Conservation (phyloP, 1,284 basidiomycete genomes). For the Trametes sp. region DNA sequence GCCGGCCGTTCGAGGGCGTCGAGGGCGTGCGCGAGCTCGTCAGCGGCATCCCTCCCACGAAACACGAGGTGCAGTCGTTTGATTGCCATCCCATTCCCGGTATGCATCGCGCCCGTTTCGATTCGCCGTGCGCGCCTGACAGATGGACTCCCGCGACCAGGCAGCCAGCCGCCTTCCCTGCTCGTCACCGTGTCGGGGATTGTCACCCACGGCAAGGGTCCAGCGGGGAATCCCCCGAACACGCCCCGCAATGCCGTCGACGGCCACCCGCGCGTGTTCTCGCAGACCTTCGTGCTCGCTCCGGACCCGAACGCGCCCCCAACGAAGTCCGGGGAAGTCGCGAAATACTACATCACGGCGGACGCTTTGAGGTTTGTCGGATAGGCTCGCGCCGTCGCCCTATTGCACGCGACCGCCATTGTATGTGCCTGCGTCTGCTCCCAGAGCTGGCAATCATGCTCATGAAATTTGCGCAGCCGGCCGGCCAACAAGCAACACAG, state of each 20-base stretch:
- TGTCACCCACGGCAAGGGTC: conserved; percentile 74
- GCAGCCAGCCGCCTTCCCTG: conserved; percentile 78
- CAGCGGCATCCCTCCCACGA: conserved; percentile 73
- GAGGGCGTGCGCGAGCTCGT: conserved; percentile 73
- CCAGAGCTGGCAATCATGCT: conserved; percentile 18
- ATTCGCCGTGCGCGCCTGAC: conserved; percentile 9
- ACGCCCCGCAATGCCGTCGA: conserved; percentile 65
- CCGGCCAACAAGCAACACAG: not conserved
- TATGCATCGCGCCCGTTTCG: conserved; percentile 38
- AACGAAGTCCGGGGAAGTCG: conserved; percentile 71
- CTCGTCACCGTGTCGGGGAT: conserved; percentile 80
- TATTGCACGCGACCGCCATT: conserved; percentile 2
- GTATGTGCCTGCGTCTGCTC: conserved; percentile 1
- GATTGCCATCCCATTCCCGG: conserved; percentile 90
- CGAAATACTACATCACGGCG: conserved; percentile 80
- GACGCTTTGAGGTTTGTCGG: conserved; percentile 83
- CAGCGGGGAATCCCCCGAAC: conserved; percentile 60
- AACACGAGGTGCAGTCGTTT: conserved; percentile 84
- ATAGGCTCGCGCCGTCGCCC: conserved; percentile 39
- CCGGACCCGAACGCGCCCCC: conserved; percentile 72
- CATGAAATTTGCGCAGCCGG: conserved; percentile 6
- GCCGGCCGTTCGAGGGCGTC: conserved; percentile 76
- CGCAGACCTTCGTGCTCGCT: conserved; percentile 85
- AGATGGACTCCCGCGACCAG: conserved; percentile 44
- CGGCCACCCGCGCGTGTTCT: conserved; percentile 82